Evolutionary conservation across 495 filamentous ascomycete species (phyloP).

Genomic region (Tuber aestivum): DNA sequence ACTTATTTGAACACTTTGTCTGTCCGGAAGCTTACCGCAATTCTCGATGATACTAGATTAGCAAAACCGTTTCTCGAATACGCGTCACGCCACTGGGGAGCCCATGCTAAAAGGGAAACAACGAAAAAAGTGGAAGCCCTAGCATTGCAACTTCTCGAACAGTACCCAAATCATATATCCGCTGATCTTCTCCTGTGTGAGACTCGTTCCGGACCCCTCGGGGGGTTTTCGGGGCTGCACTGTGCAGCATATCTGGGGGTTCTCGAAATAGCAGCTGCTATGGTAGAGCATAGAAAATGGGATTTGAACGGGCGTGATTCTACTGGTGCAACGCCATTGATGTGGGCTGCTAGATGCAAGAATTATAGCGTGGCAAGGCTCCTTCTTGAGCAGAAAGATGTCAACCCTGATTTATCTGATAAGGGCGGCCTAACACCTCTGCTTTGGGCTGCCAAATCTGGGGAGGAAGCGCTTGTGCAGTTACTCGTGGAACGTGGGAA

Average conservation of each 20-base stretch:
- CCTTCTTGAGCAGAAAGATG: neutral
- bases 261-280: neutral
- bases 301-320: neutral
- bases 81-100: neutral
- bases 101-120: neutral
- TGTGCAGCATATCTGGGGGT: neutral
- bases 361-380: neutral
- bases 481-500: no score
- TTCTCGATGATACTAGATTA: neutral
- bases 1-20: neutral
- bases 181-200: neutral
- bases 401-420: neutral
- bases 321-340: neutral
- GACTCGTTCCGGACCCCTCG: no score
- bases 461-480: no score
- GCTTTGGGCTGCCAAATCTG: no score
- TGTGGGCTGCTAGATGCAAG: neutral
- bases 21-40: neutral
- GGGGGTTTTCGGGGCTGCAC: neutral
- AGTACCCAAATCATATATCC: neutral
- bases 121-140: neutral
- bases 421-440: no score
- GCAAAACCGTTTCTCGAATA: neutral
- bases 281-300: neutral
- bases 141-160: neutral